These are phyloP conservation scores for Candida qinlingensis DNA, from an alignment of 805 yeast species.

Conservation along the genomic window DNA sequence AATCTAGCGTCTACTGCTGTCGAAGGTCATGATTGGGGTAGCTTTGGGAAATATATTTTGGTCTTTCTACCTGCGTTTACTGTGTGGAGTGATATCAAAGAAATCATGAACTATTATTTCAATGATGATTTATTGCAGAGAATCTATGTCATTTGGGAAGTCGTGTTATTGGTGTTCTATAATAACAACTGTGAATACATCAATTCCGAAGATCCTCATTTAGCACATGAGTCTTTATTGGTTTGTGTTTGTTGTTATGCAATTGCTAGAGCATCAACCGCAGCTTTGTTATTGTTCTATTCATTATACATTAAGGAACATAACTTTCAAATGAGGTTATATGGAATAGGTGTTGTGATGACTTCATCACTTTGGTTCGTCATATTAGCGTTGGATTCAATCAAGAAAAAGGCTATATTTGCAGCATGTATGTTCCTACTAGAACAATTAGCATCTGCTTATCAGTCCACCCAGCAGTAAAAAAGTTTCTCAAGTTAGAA, in stretches of 20 bases:
- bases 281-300: constrained; percentile 29
- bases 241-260: constrained; percentile 35
- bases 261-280: constrained; percentile 33
- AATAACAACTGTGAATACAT: constrained; percentile 42
- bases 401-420: constrained; percentile 42
- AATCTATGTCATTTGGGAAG: constrained; percentile 46
- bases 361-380: constrained; percentile 43
- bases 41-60: constrained; percentile 43
- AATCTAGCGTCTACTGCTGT: constrained; percentile 51
- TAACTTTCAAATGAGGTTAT: constrained; percentile 42
- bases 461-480: constrained; percentile 43
- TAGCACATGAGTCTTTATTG: constrained; percentile 19
- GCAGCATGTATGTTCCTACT: constrained; percentile 35
- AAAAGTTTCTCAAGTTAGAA: constrained; percentile 35
- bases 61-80: constrained; percentile 56
- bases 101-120: constrained; percentile 58
- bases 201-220: constrained; percentile 26
- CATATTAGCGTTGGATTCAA: constrained; percentile 40
- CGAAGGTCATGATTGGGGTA: constrained; percentile 41
- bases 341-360: constrained; percentile 27
- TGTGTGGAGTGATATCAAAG: constrained; percentile 61
- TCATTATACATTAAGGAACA: constrained; percentile 44
- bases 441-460: constrained; percentile 36
- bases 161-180: constrained; percentile 43
- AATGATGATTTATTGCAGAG: constrained; percentile 55